Evolutionary conservation across 306 rosid genomes (phyloP).

Genomic region (Purshia tridentata): DNA sequence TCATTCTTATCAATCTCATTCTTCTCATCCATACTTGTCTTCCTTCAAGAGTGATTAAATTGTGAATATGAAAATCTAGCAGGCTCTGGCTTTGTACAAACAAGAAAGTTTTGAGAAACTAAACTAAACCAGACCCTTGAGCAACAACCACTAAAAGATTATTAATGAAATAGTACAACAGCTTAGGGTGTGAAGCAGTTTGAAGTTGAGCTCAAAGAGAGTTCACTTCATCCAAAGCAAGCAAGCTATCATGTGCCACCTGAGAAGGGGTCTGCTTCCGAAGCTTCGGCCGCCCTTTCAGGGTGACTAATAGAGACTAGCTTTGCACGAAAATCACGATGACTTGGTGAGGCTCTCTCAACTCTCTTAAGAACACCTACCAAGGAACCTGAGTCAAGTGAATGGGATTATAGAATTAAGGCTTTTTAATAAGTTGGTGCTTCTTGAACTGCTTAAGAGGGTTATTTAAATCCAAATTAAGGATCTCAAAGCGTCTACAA

Average conservation of each 20-base stretch:
- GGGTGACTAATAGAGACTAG: conserved; percentile 28
- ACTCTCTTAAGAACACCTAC: conserved; percentile 25
- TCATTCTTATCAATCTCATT: conserved; percentile 56
- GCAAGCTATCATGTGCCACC: conserved; percentile 35
- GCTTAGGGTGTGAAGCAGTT: conserved; percentile 26
- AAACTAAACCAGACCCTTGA: conserved; percentile 16
- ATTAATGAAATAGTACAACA: neutral
- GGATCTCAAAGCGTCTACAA: conserved; percentile 51
- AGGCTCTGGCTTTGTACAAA: too few relatives aligned
- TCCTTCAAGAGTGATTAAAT: neutral
- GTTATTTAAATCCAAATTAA: conserved; percentile 41
- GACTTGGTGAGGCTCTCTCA: conserved; percentile 21
- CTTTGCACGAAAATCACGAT: conserved; percentile 30
- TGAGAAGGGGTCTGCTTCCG: conserved; percentile 40
- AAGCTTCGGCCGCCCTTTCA: conserved; percentile 51
- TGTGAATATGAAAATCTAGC: too few relatives aligned
- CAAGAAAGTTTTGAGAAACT: too few relatives aligned
- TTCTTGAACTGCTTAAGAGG: conserved; percentile 26
- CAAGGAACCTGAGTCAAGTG: conserved; percentile 38
- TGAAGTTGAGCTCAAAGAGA: conserved; percentile 30
- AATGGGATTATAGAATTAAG: conserved; percentile 23
- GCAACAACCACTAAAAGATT: too few relatives aligned
- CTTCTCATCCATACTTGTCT: conserved; percentile 55
- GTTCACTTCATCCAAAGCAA: conserved; percentile 34
- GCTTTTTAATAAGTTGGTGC: conserved; percentile 21